phyloP scores from a whole-genome alignment of 2,329 filamentous ascomycete species.

The Aotearoamyces nothofagi region DNA sequence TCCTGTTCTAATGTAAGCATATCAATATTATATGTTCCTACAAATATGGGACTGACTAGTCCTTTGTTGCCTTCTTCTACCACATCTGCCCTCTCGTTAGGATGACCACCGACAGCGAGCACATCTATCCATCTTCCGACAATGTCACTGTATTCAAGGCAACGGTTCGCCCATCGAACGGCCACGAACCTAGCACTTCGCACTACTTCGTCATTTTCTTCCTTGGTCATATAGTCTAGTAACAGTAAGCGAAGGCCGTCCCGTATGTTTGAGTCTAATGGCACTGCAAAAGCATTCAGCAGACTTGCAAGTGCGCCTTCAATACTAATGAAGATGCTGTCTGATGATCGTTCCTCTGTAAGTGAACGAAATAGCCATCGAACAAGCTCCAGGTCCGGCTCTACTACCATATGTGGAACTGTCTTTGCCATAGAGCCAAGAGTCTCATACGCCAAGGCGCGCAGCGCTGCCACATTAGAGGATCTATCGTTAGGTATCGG shows the following conservation, averaged over 20 bases:
- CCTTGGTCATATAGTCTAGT: constrained; percentile 48
- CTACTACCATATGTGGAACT: constrained; percentile 39
- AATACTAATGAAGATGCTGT: constrained; percentile 68
- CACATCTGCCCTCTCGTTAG: constrained; percentile 63
- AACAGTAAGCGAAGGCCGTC: constrained; percentile 33
- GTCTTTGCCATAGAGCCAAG: constrained; percentile 67
- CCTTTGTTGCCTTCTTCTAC: constrained; percentile 82
- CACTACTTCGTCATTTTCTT: constrained; percentile 33
- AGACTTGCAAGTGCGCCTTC: constrained; percentile 77
- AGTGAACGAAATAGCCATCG: constrained; percentile 77
- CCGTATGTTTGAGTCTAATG: constrained; percentile 21
- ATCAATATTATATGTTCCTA: not conserved
- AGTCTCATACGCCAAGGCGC: constrained; percentile 77
- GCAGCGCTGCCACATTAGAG: constrained; percentile 47
- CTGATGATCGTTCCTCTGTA: constrained; percentile 60
- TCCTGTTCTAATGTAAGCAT: constrained; percentile 13
- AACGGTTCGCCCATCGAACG: constrained; percentile 81
- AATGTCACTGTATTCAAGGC: constrained; percentile 64
- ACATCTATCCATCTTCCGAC: constrained; percentile 80
- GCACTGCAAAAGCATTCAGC: constrained; percentile 34
- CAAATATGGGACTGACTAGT: constrained; percentile 47
- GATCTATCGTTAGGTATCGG: constrained; percentile 46
- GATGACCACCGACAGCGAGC: constrained; percentile 54
- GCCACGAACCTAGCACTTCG: constrained; percentile 68
- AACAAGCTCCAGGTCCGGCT: constrained; percentile 35